These are phyloP conservation scores for Bryum argenteum DNA, from an alignment of 225 moss, liverwort and hornwort species.

Conservation along the genomic window DNA sequence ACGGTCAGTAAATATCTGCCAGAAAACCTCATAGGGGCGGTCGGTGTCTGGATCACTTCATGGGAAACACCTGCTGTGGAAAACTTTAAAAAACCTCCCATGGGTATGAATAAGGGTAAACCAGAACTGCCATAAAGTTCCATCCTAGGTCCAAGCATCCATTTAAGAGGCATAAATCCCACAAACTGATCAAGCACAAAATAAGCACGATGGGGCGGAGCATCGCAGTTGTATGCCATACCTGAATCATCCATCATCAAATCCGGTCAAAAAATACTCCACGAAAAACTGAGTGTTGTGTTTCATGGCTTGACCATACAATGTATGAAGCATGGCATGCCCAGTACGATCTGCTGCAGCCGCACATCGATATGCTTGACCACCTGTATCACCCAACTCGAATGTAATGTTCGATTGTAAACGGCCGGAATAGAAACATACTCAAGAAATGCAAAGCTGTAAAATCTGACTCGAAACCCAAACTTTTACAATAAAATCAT, in stretches of 20 bases:
- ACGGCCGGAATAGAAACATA: not conserved
- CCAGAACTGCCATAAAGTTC: not conserved
- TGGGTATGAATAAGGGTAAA: not conserved
- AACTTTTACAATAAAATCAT: not conserved
- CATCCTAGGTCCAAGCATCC: not conserved
- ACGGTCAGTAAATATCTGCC: not conserved
- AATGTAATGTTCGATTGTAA: not conserved
- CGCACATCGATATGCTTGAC: slow-evolving; percentile 96
- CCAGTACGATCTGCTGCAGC: slow-evolving; percentile 98
- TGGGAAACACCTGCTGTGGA: not conserved
- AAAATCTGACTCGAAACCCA: not conserved
- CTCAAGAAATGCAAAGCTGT: not conserved
- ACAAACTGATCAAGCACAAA: not conserved
- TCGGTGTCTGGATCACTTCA: not conserved
- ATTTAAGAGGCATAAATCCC: not conserved
- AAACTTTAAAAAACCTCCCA: not conserved
- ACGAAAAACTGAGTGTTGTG: slow-evolving; percentile 99
- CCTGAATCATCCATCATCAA: slow-evolving; percentile 88
- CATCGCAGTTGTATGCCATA: slow-evolving; percentile 3
- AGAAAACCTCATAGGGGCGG: not conserved
- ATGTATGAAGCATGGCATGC: slow-evolving; percentile 93
- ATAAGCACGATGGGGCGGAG: not conserved
- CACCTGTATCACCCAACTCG: slow-evolving; percentile 52
- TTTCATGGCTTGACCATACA: slow-evolving; percentile 98
- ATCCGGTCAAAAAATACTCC: slow-evolving; percentile 88